Evolutionary conservation across 2,329 filamentous ascomycete species (phyloP), one percentile per base, ranked within the genome.

Genomic region (Talaromyces islandicus): DNA sequence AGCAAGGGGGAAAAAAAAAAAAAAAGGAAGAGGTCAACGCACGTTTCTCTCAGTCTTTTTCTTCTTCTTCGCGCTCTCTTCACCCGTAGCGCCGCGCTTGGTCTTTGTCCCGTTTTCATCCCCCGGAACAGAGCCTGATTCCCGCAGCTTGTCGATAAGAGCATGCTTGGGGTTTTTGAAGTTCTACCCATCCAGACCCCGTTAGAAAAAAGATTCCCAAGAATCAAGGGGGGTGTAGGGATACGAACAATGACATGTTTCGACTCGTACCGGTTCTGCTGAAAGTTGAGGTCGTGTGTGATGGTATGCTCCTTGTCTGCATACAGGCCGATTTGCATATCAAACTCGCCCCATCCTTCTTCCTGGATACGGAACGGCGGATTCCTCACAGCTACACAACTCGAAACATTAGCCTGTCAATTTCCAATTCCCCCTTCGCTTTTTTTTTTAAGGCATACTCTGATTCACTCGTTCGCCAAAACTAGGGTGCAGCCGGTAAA

Each of bases 331-430:
- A 97, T 94, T 54, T 81, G 83, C 87, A 99, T 93, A 73, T 97
- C 94, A 74, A 99, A 99, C 78, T 97, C 94, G 70, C 94, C 94
- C 94, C 94, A 99, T 67, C 94, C 94, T 77, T 97, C 90, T 77
- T 99, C 96, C 64, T 86, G 82, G 76, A 96, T 96, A 65, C 83
- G 84, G 79, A 97, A 99, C 0, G 94, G 94, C 0, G 92, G 85
- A 65, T 89, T 88, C 71, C 87, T 88, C 79, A 96, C 89, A 25
- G 85, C 90, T 94, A n/a, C 63, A 61, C 51, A 61, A 41, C 19
- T 51, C 17, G 21, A 7, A n/a, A 56, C 12, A 29, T 60, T 29
- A 62, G 60, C 27, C 14, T 38, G 27, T 11, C 27, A 32, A 24
- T 60, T 19, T 4, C 59, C n/a, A n/a, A n/a, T n/a, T 59, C 29